Evolutionary conservation across 345 rosid genomes (phyloP).

Genomic region (Brassica napus): DNA sequence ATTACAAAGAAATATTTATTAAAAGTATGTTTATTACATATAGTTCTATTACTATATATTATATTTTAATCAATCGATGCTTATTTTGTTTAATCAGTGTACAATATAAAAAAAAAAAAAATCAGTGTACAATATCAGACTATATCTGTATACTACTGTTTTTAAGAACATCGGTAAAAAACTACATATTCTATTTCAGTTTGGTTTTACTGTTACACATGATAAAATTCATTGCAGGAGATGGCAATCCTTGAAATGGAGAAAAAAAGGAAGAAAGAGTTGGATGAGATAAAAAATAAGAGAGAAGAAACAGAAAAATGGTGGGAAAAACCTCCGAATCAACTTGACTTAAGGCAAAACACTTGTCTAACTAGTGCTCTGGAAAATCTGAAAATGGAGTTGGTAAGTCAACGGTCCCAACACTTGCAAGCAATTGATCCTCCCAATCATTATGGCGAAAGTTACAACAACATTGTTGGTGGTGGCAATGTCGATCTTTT

Average conservation of each 20-base stretch:
- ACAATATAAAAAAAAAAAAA: too few species aligned
- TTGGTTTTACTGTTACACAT: neutral
- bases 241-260: conserved; percentile 40
- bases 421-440: neutral
- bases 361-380: conserved; percentile 38
- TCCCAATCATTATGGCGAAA: neutral
- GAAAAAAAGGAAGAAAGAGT: conserved; percentile 40
- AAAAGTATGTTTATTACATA: neutral
- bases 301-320: conserved; percentile 33
- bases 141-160: neutral
- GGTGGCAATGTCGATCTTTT: neutral
- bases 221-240: neutral
- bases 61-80: neutral
- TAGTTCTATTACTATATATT: neutral
- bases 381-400: conserved; percentile 41
- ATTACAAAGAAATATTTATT: neutral
- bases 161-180: neutral
- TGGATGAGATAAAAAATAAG: conserved; percentile 32
- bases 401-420: conserved; percentile 28
- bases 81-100: neutral
- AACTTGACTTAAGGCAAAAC: conserved; percentile 40
- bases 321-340: conserved; percentile 55
- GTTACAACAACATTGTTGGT: neutral
- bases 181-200: neutral
- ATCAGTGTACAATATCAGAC: neutral